Evolutionary conservation across 768 basidiomycete species (phyloP), one percentile per base, ranked within the genome.

Genomic region (Suillus occidentalis): DNA sequence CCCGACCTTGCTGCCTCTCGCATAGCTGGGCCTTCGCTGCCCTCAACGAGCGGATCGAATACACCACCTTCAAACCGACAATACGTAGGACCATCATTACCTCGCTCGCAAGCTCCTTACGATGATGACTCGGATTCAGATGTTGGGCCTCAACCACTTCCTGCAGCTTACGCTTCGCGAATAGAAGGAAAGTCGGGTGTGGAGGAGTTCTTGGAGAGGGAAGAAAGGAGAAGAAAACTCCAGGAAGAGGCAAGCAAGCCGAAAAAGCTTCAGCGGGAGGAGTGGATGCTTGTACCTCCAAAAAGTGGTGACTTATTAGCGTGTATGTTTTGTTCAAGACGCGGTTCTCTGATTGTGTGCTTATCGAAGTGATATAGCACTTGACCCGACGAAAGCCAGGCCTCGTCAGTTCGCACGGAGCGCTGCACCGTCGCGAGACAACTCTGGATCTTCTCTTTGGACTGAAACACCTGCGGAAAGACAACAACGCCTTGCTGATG

Each of bases 261-360:
- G 13, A 95, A 94, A 75, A 84, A 85, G 45, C 79, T 87, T 45
- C 80, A 94, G 75, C 87, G 97, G 50, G 94, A 98, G 22, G 95
- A 96, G 75, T 99, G 97, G 97, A 99, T 99, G 97, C 83, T 99
- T 53, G 90, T 91, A 1, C 97, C 97, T 2, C 97, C 97, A 0
- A 87, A 89, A 22, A 85, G 88, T 1, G 89, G 91, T 2, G 91
- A 92, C 66, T 76, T 97, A 14, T 81, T 96, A 6, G 85, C 84
- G 56, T 89, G 94, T 96, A 70, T 67, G 90, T 84, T 20, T 34
- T 52, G 39, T 55, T 10, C n/a, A 40, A 59, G 31, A 34, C n/a
- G 40, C 36, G 50, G 5, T 52, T 42, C 36, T 13, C 20, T 58
- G 3, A 9, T 25, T 16, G 37, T 12, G 31, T 36, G n/a, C 52